These are phyloP conservation scores for Dendrobium catenatum DNA, from an alignment of 106 monocot genomes.

Conservation along the genomic window DNA sequence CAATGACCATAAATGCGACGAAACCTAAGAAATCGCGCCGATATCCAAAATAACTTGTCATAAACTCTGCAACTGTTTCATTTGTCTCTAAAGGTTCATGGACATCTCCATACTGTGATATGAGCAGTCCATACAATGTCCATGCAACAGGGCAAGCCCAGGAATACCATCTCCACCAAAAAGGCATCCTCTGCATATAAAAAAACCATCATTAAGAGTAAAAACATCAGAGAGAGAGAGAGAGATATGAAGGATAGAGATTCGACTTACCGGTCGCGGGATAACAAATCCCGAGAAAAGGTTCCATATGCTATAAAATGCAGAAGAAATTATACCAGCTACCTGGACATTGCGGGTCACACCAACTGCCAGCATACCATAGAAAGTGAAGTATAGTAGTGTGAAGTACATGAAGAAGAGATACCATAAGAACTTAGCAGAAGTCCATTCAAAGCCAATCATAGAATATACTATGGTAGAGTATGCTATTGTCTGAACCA, in stretches of 20 bases:
- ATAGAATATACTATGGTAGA: constrained; percentile 36
- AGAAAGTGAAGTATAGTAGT: constrained; percentile 40
- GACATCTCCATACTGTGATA: constrained; percentile 51
- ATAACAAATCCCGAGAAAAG: constrained; percentile 45
- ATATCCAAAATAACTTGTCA: constrained; percentile 42
- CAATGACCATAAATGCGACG: constrained; percentile 39
- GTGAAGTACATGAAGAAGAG: constrained; percentile 50
- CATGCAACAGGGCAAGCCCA: constrained; percentile 43
- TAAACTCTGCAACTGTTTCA: constrained; percentile 17
- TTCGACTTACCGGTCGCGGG: constrained; percentile 24
- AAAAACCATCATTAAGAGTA: neutral
- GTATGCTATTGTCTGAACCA: constrained; percentile 35
- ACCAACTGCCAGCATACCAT: constrained; percentile 43
- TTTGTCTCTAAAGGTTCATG: neutral
- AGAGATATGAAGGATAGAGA: neutral
- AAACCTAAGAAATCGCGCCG: constrained; percentile 36
- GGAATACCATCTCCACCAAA: constrained; percentile 58
- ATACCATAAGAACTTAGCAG: constrained; percentile 44
- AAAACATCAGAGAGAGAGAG: neutral
- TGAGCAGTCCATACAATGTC: constrained; percentile 49
- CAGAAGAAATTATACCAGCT: constrained; percentile 30
- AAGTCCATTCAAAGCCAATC: constrained; percentile 51
- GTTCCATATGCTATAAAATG: constrained; percentile 46
- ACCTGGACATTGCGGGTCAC: constrained; percentile 39
- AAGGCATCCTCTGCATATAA: constrained; percentile 27